Base-by-base conservation (phyloP, 2,329 filamentous ascomycete genomes). In the Colletotrichum sp. region DNA sequence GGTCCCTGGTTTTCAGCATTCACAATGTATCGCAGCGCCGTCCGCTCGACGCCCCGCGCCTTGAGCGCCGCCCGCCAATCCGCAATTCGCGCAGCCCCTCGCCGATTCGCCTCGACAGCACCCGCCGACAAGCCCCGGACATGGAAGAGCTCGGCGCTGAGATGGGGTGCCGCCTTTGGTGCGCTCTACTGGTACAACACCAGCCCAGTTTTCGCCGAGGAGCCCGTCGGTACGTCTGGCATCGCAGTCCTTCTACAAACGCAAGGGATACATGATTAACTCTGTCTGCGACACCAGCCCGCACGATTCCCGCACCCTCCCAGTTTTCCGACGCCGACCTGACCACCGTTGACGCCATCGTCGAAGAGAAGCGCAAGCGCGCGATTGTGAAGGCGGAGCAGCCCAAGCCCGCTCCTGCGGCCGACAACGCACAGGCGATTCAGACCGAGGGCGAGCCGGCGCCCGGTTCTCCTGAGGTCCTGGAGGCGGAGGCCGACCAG, bases 181-280 rank as follows among this genome's bases (percentile, higher is more conserved):
- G 92, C 93, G 61, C 87, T 98, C 66, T 99, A 98, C 87, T 98
- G 95, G 86, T 99, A 98, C 85, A 98, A 96, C 88, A 98, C 96
- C 9, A 96, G 94, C 81, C 91, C 93, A 70, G 89, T 95, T 27
- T 98, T 98, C 84, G 94, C 96, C 19, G 95, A 98, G 81, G 94
- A 98, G 84, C 91, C 93, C 44, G 86, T 90, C 80, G 90, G 96
- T 98, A 90, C 79, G 94, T 86, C 75, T 19, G 48, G 8, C 55
- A n/a, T 12, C 16, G 16, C 27, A 12, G n/a, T 25, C 44, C n/a
- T 52, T 52, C n/a, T 61, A 16, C 55, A 34, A 57, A 69, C 27
- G 25, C 12, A 28, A 60, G 66, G 36, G 44, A 44, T 81, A 78
- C 28, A n/a, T 25, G n/a, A 30, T 59, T 68, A 60, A 75, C 55